Evolutionary conservation across 2,329 filamentous ascomycete species (phyloP), one percentile per base, ranked within the genome.

Genomic region (Pseudohalonectria lignicola): DNA sequence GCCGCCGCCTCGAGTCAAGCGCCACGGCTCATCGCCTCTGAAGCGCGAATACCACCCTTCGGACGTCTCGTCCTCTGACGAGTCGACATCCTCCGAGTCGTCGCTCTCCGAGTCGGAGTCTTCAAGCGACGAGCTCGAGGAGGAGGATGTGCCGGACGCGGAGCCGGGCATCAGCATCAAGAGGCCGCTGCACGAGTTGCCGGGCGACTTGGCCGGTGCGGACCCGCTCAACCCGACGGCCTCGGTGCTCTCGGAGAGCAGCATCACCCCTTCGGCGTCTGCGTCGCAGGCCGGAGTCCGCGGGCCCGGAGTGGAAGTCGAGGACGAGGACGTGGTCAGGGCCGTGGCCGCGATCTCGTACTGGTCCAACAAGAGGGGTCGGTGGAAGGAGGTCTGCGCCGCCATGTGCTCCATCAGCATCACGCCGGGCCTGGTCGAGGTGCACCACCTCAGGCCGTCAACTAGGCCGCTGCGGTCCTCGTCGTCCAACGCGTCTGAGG

Each of bases 31-130:
- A 0, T 98, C 92, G 2, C 92, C 92, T 1, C 67, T 98, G 36
- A 98, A 98, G 63, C 90, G 96, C 54, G 90, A 98, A 61, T 98
- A 95, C 51, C 81, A 88, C 45, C 90, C 90, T 12, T 96, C 92
- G 1, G 75, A 79, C 36, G 59, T 67, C 34, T 77, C 73, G 0
- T 79, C 72, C 0, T 78, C 31, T 17, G 31, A 34, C 16, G 31
- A 21, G 9, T 26, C 29, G 18, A n/a, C 18, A 16, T 31, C 75
- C 25, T 76, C 71, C 5, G 66, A 69, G 23, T 44, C 29, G 4
- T 32, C 18, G 4, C 30, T 25, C 36, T 68, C 64, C 26, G 63
- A 64, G 34, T 58, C 58, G 2, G 60, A 67, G 23, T 68, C 61
- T 8, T 70, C 66, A 2, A 63, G 67, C 30, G 70, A 73, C 37